Conservation (phyloP, 768 basidiomycete genomes). For the Paxillus ammoniavirescens region DNA sequence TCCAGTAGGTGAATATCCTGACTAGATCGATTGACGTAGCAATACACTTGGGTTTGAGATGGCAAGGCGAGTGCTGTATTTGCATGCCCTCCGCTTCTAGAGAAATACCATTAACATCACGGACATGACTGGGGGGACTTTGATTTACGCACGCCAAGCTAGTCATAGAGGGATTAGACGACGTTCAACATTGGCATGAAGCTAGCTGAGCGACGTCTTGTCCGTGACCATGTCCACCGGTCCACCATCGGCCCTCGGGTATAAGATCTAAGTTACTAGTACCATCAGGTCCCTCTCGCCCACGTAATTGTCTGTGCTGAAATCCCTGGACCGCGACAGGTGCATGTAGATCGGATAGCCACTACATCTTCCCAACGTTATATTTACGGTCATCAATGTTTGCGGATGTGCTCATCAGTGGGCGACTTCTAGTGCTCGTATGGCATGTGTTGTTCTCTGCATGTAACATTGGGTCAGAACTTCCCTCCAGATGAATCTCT, state of each 20-base stretch:
- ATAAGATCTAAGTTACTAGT: neutral
- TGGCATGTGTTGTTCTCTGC: neutral
- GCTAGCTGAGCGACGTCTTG: neutral
- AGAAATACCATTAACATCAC: neutral
- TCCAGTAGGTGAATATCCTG: constrained; percentile 55
- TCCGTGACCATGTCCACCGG: too few species aligned
- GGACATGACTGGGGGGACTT: neutral
- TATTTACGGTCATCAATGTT: too few species aligned
- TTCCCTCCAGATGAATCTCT: neutral
- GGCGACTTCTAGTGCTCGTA: neutral
- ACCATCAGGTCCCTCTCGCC: neutral
- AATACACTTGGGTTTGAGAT: constrained; percentile 77
- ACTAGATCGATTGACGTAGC: constrained; percentile 68
- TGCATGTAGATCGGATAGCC: too few species aligned
- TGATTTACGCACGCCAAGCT: neutral
- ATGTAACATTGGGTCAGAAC: neutral
- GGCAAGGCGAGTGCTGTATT: constrained; percentile 70
- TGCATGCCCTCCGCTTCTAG: neutral
- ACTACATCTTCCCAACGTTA: too few species aligned
- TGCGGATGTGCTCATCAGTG: neutral
- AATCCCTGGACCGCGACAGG: neutral
- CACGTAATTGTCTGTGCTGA: neutral
- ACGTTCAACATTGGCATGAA: neutral
- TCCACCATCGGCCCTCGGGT: too few species aligned
- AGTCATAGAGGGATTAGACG: neutral